A percentile compares a stretch with the other conserved stretches of the same genome.
These are phyloP conservation scores for Wickerhamomyces sp. DNA, from an alignment of 1,139 yeast species.

Conservation along the genomic window DNA sequence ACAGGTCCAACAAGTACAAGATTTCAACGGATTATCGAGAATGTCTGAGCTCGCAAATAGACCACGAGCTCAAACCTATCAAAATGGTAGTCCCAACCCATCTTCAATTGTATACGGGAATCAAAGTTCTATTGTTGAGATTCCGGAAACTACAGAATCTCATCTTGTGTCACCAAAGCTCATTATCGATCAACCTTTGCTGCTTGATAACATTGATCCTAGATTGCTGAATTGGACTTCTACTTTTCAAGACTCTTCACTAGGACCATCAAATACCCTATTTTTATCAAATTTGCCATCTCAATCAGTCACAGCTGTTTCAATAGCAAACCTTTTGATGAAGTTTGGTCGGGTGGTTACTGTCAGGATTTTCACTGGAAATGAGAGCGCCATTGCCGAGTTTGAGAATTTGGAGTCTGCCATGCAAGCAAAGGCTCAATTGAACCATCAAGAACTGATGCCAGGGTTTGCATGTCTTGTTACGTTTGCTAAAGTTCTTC, in stretches of 20 bases:
- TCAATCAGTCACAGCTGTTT: constrained; percentile 36
- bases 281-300: constrained; percentile 75
- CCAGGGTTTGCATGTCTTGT: constrained; percentile 65
- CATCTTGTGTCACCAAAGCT: constrained; percentile 1
- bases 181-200: constrained; percentile 27
- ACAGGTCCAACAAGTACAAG: too few relatives aligned
- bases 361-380: constrained; percentile 51
- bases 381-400: constrained; percentile 65
- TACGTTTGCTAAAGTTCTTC: constrained; percentile 60
- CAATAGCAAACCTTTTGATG: constrained; percentile 39
- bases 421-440: constrained; percentile 65
- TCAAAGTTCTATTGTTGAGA: constrained; percentile 13
- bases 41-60: constrained; percentile 19
- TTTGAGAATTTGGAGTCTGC: constrained; percentile 71
- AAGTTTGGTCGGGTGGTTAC: constrained; percentile 52
- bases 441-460: constrained; percentile 77
- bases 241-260: constrained; percentile 58
- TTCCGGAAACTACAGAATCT: constrained; percentile 8
- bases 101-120: constrained; percentile 11
- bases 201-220: constrained; percentile 54
- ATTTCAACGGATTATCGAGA: constrained; percentile 7
- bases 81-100: constrained; percentile 18
- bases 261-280: constrained; percentile 74
- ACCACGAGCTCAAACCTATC: constrained; percentile 38
- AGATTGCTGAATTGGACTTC: constrained; percentile 46